Base-by-base conservation (phyloP, 176 grass and related monocot species). In the Pharus latifolius region DNA sequence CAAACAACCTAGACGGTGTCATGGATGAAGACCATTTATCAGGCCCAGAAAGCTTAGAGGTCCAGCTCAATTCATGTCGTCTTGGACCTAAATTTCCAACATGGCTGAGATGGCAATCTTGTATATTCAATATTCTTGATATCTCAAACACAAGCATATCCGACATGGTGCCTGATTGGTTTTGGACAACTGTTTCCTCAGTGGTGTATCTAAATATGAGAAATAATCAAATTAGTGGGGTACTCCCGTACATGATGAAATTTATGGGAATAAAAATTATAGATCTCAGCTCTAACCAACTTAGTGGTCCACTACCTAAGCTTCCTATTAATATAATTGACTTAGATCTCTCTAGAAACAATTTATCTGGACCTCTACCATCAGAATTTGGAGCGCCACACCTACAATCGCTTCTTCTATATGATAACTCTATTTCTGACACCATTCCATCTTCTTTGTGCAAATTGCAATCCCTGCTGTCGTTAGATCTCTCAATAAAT, bases 141-240 rank as follows among this genome's bases (percentile, higher is more conserved):
- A 38, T 38, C 9, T 38, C 35, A 38, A 38, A 38, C 9, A 9
- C 35, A 38, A 38, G 63, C 26, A 67, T 67, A 18, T 24, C 4
- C 6, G 63, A 6, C 2, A 47, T 30, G 3, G 0, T 66, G 10
- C 63, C 63, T 0, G 42, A 2, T 30, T 66, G 63, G 63, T 66
- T 66, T 47, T 66, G 63, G 63, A 18, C 2, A 29, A 1, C 63
- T n/a, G 3, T 26, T 11, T 47, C 42, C 14, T 44, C 25, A 12
- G 14, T 12, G 7, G 0, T 0, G 1, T 12, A 0, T 30, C 41
- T 66, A 0, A 29, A 38, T 23, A 25, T 79, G 0, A 6, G 32
- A 19, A 48, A 44, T 35, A 79, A 79, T 55, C 41, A 70, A 6
- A 37, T 80, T 35, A 38, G 11, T 61, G 65, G 76, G 9, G 3